Conservation (phyloP, 2,329 filamentous ascomycete species). For the Diaporthe nobilis region DNA sequence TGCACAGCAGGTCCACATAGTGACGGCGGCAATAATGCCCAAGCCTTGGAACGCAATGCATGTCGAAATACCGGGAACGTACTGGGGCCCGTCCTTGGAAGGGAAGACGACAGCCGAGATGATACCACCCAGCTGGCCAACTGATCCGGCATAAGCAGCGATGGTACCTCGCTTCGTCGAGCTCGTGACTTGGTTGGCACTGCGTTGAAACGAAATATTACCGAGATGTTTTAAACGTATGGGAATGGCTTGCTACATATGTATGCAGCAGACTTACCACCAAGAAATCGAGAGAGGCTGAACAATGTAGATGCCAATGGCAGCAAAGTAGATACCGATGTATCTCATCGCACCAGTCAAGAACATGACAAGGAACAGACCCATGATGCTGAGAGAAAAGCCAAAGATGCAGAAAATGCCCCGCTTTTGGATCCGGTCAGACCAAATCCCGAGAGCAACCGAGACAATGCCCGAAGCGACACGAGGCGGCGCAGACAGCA, state of each 20-base stretch:
- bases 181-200: slow-evolving; percentile 59
- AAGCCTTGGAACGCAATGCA: not conserved
- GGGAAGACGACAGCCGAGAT: slow-evolving; percentile 36
- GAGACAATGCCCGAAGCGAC: slow-evolving; percentile 3
- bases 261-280: not conserved
- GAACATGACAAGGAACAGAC: slow-evolving; percentile 39
- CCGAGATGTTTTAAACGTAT: not conserved
- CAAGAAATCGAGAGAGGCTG: slow-evolving; percentile 50
- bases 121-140: slow-evolving; percentile 57
- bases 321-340: slow-evolving; percentile 50
- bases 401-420: slow-evolving; percentile 7
- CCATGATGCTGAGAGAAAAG: slow-evolving; percentile 1
- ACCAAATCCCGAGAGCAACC: not conserved
- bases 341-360: slow-evolving; percentile 47
- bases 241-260: not conserved
- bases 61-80: not conserved
- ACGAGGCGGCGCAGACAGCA: slow-evolving; percentile 43
- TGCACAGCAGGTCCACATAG: not conserved
- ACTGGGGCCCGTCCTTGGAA: not conserved
- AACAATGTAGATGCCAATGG: slow-evolving; percentile 50
- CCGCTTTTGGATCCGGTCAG: slow-evolving; percentile 1
- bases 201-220: not conserved
- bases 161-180: slow-evolving; percentile 62
- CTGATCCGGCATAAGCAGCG: slow-evolving; percentile 60
- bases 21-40: not conserved